Base-by-base conservation (phyloP, 805 yeast species). In the Candida sphagnicola region DNA sequence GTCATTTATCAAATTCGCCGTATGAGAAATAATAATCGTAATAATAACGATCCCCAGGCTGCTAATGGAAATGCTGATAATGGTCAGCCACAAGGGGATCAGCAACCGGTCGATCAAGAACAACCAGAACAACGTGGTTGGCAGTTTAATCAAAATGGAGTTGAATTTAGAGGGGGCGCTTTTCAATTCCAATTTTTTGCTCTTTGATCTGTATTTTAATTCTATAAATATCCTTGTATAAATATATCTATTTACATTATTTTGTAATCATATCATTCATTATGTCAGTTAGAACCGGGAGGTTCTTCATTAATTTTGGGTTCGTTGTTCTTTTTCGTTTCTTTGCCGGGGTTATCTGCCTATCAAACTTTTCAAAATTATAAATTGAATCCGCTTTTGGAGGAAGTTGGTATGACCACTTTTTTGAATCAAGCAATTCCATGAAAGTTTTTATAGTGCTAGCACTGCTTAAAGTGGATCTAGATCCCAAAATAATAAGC, bases 401-500 rank as follows among this genome's bases (percentile, higher is more conserved):
- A 1, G 84, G 81, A 10, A 85, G 57, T 21, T 72, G 62, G 47
- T 80, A 74, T 25, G 80, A 64, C 96, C 96, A 89, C 0, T 72
- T 67, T 38, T 75, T 72, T 4, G 61, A 49, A 31, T 74, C 70
- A 10, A 87, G 59, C 16, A 87, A 58, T 2, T 71, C 63, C 56
- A 88, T 69, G 48, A 89, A 84, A 10, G 74, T 75, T 37, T 72
- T 70, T 34, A 84, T 67, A 8, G 80, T 73, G 3, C 66, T 68
- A 29, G 74, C 72, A 18, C 63, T 65, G 19, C 65, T 58, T 46
- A 88, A 61, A 0, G 95, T 85, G 8, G 65, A 62, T 39, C 70
- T 71, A 1, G 96, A 86, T 0, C 99, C 99, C 26, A 93, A 64
- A 13, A 93, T 77, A 12, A 93, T 75, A 31, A 95, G 71, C 59